phyloP scores from a whole-genome alignment of 352 stramenopile genomes.

The Globisporangium acanthophoron region DNA sequence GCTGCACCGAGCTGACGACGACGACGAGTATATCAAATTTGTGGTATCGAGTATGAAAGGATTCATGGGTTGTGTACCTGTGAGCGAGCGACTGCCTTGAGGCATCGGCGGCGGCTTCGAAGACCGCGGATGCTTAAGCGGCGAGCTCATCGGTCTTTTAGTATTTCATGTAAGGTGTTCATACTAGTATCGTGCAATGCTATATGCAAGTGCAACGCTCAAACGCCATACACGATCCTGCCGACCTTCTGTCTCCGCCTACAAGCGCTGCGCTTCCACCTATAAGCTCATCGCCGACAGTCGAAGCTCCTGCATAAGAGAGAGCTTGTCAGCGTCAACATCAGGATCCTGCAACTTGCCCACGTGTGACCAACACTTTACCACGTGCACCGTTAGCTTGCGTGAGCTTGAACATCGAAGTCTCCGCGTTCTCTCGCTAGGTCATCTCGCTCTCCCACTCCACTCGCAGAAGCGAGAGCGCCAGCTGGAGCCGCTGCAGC shows the following conservation, averaged over 20 bases:
- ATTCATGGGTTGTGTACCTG: too few species aligned
- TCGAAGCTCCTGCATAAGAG: slow-evolving; percentile 29
- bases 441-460: slow-evolving; percentile 47
- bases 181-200: too few species aligned
- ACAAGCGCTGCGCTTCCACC: slow-evolving; percentile 25
- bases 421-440: slow-evolving; percentile 38
- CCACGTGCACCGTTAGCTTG: slow-evolving; percentile 29
- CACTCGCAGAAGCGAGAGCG: slow-evolving; percentile 28
- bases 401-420: slow-evolving; percentile 23
- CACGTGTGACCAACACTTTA: not conserved
- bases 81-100: too few species aligned
- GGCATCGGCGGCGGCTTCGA: too few species aligned
- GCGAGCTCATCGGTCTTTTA: too few species aligned
- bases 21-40: too few species aligned
- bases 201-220: not conserved
- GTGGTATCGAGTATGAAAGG: too few species aligned
- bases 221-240: not conserved
- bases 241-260: slow-evolving; percentile 27
- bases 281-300: slow-evolving; percentile 25
- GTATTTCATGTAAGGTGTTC: too few species aligned
- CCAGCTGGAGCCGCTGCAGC: slow-evolving; percentile 36
- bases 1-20: too few species aligned
- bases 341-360: too few species aligned
- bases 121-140: too few species aligned
- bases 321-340: not conserved